These are phyloP conservation scores for Mucor velutinosus DNA, from an alignment of 371 early-diverging fungal species.

Conservation along the genomic window DNA sequence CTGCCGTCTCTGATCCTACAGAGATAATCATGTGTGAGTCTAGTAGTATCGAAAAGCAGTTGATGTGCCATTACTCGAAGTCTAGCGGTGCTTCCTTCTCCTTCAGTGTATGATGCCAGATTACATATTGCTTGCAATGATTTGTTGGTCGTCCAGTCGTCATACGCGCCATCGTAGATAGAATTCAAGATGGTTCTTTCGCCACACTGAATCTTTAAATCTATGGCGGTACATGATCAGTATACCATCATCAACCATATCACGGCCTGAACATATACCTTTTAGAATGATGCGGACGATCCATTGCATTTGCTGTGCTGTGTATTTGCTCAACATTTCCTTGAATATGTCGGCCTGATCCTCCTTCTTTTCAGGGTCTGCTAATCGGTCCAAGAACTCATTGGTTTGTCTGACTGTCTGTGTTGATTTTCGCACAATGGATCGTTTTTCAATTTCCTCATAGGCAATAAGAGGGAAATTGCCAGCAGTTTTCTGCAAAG, in stretches of 20 bases:
- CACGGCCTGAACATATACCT: conserved; percentile 33
- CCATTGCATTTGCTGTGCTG: conserved; percentile 76
- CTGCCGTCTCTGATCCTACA: neutral
- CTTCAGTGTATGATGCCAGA: neutral
- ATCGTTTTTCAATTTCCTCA: conserved; percentile 27
- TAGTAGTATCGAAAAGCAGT: neutral
- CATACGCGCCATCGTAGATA: conserved; percentile 31
- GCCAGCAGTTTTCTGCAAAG: conserved; percentile 24
- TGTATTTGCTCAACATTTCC: conserved; percentile 55
- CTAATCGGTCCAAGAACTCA: conserved; percentile 43
- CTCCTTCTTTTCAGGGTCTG: conserved; percentile 29
- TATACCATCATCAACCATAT: neutral
- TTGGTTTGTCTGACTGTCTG: conserved; percentile 55
- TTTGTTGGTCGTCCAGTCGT: conserved; percentile 35
- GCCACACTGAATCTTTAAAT: conserved; percentile 72
- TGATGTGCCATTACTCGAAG: neutral
- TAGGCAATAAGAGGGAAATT: conserved; percentile 59
- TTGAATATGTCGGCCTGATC: conserved; percentile 47
- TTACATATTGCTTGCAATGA: conserved; percentile 35
- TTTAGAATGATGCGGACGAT: conserved; percentile 73
- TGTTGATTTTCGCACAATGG: conserved; percentile 36
- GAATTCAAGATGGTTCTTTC: conserved; percentile 62
- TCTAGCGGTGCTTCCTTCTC: neutral
- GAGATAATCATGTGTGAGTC: neutral
- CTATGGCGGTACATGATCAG: conserved; percentile 21